Evolutionary conservation across 139 green algal genomes (phyloP).

Genomic region (Tetraselmis striata): DNA sequence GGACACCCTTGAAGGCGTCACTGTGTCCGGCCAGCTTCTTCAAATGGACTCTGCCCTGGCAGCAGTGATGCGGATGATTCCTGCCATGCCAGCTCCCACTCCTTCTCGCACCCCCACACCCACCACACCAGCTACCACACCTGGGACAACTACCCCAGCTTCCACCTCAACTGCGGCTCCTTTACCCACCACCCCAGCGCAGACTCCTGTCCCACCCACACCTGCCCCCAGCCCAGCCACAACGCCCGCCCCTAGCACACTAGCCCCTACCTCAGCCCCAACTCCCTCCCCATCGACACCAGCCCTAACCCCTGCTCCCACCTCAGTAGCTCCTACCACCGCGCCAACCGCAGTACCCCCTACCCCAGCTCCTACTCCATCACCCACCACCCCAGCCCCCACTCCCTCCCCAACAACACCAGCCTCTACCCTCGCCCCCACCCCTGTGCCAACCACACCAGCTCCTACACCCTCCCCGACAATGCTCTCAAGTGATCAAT

Average conservation of each 20-base stretch:
- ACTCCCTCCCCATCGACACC: neutral
- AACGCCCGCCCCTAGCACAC: too few relatives aligned
- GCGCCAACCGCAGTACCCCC: too few relatives aligned
- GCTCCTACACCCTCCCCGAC: neutral
- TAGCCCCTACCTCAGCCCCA: too few relatives aligned
- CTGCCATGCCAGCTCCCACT: neutral
- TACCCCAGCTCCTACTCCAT: neutral
- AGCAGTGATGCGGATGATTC: neutral
- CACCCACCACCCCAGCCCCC: neutral
- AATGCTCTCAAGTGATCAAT: too few relatives aligned
- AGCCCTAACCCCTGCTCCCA: neutral
- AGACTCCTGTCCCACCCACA: too few relatives aligned
- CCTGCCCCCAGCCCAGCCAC: neutral
- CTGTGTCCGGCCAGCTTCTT: neutral
- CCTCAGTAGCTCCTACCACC: too few relatives aligned
- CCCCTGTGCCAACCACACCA: neutral
- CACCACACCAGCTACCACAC: too few relatives aligned
- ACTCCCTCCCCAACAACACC: neutral
- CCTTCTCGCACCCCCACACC: neutral
- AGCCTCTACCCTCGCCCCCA: neutral
- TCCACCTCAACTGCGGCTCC: neutral
- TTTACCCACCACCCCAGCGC: too few relatives aligned
- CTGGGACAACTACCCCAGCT: too few relatives aligned
- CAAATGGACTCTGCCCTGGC: neutral
- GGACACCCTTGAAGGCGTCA: neutral